These are phyloP conservation scores for Musa troglodytarum DNA, from an alignment of 176 grass and related monocot species.

Conservation along the genomic window DNA sequence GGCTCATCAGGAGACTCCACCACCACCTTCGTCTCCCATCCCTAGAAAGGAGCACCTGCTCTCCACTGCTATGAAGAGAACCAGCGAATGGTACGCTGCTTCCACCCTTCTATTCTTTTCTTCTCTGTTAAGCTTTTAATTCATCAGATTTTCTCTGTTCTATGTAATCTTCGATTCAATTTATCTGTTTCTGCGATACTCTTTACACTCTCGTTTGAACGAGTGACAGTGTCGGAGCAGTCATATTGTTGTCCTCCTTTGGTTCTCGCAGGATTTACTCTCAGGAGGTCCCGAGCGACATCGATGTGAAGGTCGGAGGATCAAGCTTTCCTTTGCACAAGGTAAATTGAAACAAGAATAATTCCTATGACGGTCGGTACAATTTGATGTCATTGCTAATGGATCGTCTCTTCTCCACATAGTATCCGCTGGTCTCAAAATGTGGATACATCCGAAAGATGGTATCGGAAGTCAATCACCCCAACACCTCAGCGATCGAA, in stretches of 20 bases:
- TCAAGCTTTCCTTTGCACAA: constrained; percentile 61
- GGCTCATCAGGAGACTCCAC: constrained; percentile 27
- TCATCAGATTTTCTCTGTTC: background rate
- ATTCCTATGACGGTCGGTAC: too few relatives aligned
- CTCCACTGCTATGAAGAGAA: constrained; percentile 59
- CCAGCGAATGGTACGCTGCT: constrained; percentile 42
- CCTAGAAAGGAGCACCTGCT: constrained; percentile 30
- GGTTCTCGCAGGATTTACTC: constrained; percentile 58
- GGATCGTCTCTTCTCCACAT: background rate
- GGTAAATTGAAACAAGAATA: constrained; percentile 18
- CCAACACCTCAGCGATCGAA: constrained; percentile 31
- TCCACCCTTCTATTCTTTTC: background rate
- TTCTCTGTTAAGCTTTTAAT: background rate
- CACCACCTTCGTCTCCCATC: constrained; percentile 19
- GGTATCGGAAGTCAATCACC: constrained; percentile 22
- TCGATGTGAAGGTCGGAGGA: constrained; percentile 51
- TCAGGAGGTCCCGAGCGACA: constrained; percentile 60
- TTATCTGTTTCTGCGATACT: background rate
- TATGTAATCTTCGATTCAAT: background rate
- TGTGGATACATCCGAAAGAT: constrained; percentile 64
- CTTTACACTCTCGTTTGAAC: background rate
- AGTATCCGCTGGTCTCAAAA: constrained; percentile 58
- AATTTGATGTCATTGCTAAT: background rate
- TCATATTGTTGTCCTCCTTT: background rate
- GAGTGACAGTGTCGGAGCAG: background rate